These are phyloP conservation scores for Pythium aquatile DNA, from an alignment of 352 stramenopile species.

Conservation along the genomic window DNA sequence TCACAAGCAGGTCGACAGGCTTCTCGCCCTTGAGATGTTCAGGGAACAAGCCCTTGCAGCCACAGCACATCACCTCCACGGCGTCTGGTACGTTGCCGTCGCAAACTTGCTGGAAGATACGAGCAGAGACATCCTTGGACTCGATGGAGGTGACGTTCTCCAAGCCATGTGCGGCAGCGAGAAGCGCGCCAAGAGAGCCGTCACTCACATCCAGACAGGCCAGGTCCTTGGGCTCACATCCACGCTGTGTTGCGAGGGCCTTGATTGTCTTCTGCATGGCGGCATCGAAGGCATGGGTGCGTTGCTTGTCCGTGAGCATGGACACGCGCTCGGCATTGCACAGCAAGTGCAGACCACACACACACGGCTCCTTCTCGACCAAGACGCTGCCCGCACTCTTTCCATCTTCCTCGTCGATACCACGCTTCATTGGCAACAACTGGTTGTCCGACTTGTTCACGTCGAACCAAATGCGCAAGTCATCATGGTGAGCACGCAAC, in stretches of 20 bases:
- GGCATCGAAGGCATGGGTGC: conserved; percentile 35
- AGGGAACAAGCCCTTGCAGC: conserved; percentile 57
- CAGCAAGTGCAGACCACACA: conserved; percentile 72
- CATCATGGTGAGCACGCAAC: conserved; percentile 63
- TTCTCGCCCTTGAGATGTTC: conserved; percentile 59
- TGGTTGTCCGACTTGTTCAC: conserved; percentile 28
- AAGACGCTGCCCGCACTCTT: not conserved
- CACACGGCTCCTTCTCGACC: conserved; percentile 56
- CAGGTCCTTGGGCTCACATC: conserved; percentile 28
- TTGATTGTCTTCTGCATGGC: conserved; percentile 42
- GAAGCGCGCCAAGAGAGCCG: conserved; percentile 59
- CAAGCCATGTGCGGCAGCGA: conserved; percentile 52
- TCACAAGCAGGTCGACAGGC: conserved; percentile 57
- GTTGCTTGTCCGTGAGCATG: conserved; percentile 59
- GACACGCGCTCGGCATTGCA: conserved; percentile 77
- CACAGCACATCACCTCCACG: conserved; percentile 58
- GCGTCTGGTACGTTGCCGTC: conserved; percentile 42
- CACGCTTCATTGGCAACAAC: conserved; percentile 36
- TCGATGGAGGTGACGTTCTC: conserved; percentile 68
- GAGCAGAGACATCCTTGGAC: conserved; percentile 77
- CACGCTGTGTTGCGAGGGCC: conserved; percentile 21
- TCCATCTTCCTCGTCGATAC: not conserved
- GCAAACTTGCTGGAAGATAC: conserved; percentile 74
- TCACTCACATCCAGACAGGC: conserved; percentile 76
- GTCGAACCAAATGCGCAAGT: conserved; percentile 82